Evolutionary conservation across 2,329 filamentous ascomycete genomes (phyloP), one percentile per base, ranked within the genome.

Genomic region (Paramyrothecium sp.): DNA sequence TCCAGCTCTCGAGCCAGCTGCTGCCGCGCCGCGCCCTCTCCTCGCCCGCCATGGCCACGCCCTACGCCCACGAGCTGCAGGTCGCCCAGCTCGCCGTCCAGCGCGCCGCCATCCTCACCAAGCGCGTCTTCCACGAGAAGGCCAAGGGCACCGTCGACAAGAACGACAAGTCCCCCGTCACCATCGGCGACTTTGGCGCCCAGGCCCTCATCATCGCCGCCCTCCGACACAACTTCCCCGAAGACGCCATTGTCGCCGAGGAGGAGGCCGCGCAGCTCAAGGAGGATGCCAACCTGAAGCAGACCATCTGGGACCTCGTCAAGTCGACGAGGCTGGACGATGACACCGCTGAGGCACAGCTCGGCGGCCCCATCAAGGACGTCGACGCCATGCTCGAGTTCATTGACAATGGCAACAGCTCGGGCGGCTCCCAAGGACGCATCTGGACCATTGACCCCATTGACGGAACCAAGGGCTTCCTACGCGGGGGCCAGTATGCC

Each of bases 371-470:
- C 10, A 79, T 87, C 33, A 79, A 82, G 69, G 84, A 79, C 65
- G 83, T 86, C 58, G 87, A 91, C 57, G 78, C 81, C 44, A 87
- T 90, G 87, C 73, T 90, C 59, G 79, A 85, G 62, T 76, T 88
- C 44, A 87, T 91, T 63, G 89, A 91, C 76, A 74, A 75, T 60
- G 89, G 89, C 47, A 84, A 84, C 70, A 91, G 88, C 74, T 76
- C 83, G 57, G 92, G 92, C 59, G 92, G 92, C 26, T 73, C 77
- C 59, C 82, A 79, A 63, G 92, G 92, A 61, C 83, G 95, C 64
- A 91, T 98, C 73, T 99, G 95, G 95, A 91, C 94, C 46, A 87
- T 99, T 57, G 95, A 99, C 75, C 95, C 95, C 58, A 97, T 99
- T 61, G 95, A 99, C 74, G 95, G 95, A 63, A 99, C 95, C 55